Evolutionary conservation across 2,329 filamentous ascomycete genomes (phyloP).

Genomic region (Cercospora brassicicola): DNA sequence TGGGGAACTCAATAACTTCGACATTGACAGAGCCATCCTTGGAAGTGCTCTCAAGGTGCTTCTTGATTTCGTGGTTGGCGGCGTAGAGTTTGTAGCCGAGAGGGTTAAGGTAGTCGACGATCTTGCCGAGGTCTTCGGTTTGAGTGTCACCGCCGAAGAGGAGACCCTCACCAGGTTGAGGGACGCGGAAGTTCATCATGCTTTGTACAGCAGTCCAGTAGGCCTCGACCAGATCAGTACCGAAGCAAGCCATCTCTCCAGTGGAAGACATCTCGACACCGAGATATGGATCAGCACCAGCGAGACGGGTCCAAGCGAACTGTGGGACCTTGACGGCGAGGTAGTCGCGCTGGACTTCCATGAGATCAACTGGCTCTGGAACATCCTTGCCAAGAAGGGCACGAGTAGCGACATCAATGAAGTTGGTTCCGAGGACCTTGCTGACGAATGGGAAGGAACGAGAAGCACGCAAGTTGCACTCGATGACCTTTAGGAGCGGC

Average conservation of each 20-base stretch:
- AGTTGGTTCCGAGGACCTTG: slow-evolving; percentile 95
- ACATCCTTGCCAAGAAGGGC: slow-evolving; percentile 84
- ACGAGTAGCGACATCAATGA: slow-evolving; percentile 92
- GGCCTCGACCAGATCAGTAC: slow-evolving; percentile 89
- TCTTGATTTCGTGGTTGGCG: slow-evolving; percentile 77
- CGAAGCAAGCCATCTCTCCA: slow-evolving; percentile 98
- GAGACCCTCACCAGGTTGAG: slow-evolving; percentile 90
- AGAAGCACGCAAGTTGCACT: slow-evolving; percentile 96
- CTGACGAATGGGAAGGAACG: slow-evolving; percentile 97
- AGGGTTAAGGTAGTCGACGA: slow-evolving; percentile 83
- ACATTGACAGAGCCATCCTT: slow-evolving; percentile 67
- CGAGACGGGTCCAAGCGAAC: slow-evolving; percentile 97
- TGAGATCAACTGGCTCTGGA: slow-evolving; percentile 81
- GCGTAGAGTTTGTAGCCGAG: slow-evolving; percentile 94
- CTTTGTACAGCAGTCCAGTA: slow-evolving; percentile 97
- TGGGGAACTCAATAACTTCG: slow-evolving; percentile 95
- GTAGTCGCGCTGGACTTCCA: slow-evolving; percentile 86
- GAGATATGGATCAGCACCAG: slow-evolving; percentile 94
- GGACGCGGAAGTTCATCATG: slow-evolving; percentile 98
- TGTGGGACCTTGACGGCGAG: slow-evolving; percentile 96
- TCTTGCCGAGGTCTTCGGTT: slow-evolving; percentile 69
- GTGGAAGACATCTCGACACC: slow-evolving; percentile 97
- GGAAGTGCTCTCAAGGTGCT: slow-evolving; percentile 70
- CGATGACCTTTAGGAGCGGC: slow-evolving; percentile 86
- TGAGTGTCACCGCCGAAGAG: slow-evolving; percentile 84